phyloP scores from a whole-genome alignment of 163 green algal species.

The Chlorella variabilis region DNA sequence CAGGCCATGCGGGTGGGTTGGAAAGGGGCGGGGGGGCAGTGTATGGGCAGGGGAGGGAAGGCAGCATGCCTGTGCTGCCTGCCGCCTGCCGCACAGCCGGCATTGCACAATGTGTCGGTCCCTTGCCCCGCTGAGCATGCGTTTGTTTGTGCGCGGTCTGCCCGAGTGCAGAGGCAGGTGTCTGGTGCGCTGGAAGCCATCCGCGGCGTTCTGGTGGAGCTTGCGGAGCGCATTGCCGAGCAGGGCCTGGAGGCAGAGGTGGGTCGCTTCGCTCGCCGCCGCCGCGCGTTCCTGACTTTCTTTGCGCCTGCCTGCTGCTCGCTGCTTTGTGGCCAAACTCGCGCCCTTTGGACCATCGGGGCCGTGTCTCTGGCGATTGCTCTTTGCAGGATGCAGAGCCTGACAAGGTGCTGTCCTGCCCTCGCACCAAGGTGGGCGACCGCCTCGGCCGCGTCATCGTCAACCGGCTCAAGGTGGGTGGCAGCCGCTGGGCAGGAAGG shows the following conservation, averaged over 20 bases:
- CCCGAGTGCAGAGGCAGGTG: slow-evolving; percentile 36
- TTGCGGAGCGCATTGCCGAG: slow-evolving; percentile 33
- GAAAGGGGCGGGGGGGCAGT: background rate
- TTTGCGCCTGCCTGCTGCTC: background rate
- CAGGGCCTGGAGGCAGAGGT: slow-evolving; percentile 35
- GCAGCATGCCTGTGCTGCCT: too few relatives aligned
- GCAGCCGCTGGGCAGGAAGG: slow-evolving; percentile 50
- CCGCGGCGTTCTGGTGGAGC: slow-evolving; percentile 34
- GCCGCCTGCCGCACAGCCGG: too few relatives aligned
- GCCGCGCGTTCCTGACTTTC: too few relatives aligned
- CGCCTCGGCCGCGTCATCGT: slow-evolving; percentile 56
- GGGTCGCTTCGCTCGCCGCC: background rate
- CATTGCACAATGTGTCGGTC: too few relatives aligned
- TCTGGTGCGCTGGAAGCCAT: slow-evolving; percentile 32
- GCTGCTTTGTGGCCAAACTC: background rate
- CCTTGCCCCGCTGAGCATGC: too few relatives aligned
- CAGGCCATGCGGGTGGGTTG: slow-evolving; percentile 25
- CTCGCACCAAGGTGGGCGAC: slow-evolving; percentile 46
- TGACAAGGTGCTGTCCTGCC: slow-evolving; percentile 41
- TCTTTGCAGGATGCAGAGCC: slow-evolving; percentile 46
- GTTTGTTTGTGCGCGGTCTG: too few relatives aligned
- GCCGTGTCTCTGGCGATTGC: too few relatives aligned
- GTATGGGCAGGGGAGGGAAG: background rate
- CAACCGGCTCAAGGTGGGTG: slow-evolving; percentile 55
- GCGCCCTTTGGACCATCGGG: too few relatives aligned